Evolutionary conservation across 495 filamentous ascomycete genomes (phyloP).

Genomic region (Evernia prunastri): DNA sequence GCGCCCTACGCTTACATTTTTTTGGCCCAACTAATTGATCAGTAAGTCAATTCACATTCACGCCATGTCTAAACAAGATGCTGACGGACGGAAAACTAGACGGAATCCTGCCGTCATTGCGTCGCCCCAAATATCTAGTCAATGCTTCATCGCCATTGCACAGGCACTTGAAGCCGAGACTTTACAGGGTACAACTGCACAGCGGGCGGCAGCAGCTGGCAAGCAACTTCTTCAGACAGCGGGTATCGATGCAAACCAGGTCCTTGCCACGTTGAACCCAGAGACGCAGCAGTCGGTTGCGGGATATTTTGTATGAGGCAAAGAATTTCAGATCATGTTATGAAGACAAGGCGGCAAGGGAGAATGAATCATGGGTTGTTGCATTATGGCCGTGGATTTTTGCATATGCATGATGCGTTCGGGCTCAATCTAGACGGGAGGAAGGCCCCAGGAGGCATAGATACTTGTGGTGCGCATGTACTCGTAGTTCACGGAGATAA

Average conservation of each 20-base stretch:
- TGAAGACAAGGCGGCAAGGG: background rate
- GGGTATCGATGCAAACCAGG: slow-evolving; percentile 60
- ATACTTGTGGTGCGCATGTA: background rate
- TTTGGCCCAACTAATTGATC: slow-evolving; percentile 81
- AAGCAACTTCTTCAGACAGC: slow-evolving; percentile 66
- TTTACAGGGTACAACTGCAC: slow-evolving; percentile 72
- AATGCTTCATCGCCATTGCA: slow-evolving; percentile 74
- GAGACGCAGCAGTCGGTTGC: slow-evolving; percentile 72
- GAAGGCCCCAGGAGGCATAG: slow-evolving; percentile 1
- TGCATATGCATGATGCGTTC: slow-evolving; percentile 12
- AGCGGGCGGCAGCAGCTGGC: slow-evolving; percentile 62
- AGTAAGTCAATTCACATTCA: slow-evolving; percentile 54
- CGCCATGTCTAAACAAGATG: background rate
- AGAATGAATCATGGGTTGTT: slow-evolving; percentile 9
- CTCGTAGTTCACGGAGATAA: background rate
- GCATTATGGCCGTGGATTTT: slow-evolving; percentile 15
- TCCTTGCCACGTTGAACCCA: slow-evolving; percentile 62
- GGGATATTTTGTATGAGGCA: slow-evolving; percentile 47
- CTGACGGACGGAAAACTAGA: slow-evolving; percentile 39
- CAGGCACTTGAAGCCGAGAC: slow-evolving; percentile 88
- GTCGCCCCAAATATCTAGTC: slow-evolving; percentile 51
- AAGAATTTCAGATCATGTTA: background rate
- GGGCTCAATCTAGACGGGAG: slow-evolving; percentile 4
- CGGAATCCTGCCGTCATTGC: slow-evolving; percentile 76
- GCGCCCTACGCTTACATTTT: slow-evolving; percentile 95